Conservation (phyloP, 805 yeast species). For the Suhomyces sp. region DNA sequence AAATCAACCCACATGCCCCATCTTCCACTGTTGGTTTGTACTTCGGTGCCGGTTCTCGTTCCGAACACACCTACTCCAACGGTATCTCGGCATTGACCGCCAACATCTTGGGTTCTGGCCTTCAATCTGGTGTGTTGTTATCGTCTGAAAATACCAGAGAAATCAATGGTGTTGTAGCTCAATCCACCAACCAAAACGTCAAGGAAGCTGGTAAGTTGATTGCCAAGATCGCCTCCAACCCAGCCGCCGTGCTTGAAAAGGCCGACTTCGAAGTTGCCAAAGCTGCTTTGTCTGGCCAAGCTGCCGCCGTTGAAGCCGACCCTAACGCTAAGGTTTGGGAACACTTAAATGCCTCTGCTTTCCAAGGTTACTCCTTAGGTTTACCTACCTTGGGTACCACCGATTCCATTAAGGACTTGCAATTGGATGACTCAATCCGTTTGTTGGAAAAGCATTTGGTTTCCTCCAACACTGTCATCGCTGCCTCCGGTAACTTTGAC, state of each 20-base stretch:
- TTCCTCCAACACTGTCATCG: constrained; percentile 65
- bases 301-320: constrained; percentile 54
- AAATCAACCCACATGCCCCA: constrained; percentile 53
- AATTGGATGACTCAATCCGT: constrained; percentile 54
- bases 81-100: constrained; percentile 73
- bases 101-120: constrained; percentile 43
- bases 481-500: constrained; percentile 66
- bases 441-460: constrained; percentile 59
- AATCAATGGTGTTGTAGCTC: constrained; percentile 60
- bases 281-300: constrained; percentile 43
- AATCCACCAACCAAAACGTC: constrained; percentile 50
- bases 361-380: constrained; percentile 81
- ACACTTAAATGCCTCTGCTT: constrained; percentile 80
- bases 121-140: constrained; percentile 56
- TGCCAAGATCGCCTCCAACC: constrained; percentile 41
- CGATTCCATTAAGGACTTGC: constrained; percentile 60
- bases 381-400: constrained; percentile 75
- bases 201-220: constrained; percentile 53
- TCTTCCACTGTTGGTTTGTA: constrained; percentile 68
- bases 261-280: constrained; percentile 50
- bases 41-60: constrained; percentile 74
- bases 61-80: constrained; percentile 78
- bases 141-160: constrained; percentile 60
- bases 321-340: constrained; percentile 61
- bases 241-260: constrained; percentile 40